A percentile compares a stretch with the other conserved stretches of the same genome.
These are phyloP conservation scores for Exophiala sp. DNA, from an alignment of 2,329 filamentous ascomycete species.

Conservation along the genomic window DNA sequence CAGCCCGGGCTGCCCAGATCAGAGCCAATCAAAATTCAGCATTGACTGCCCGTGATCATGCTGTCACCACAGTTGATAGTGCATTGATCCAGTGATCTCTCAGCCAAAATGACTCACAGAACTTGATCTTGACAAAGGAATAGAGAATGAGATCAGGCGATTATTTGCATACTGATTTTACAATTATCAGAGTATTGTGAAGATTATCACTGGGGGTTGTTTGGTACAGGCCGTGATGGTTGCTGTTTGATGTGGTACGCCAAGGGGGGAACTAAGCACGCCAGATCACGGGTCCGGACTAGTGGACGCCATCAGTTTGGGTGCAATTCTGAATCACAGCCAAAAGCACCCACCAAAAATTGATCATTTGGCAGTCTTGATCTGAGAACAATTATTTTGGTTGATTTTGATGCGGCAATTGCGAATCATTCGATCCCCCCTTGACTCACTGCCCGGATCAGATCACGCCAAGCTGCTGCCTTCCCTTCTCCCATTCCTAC, in stretches of 20 bases:
- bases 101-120: constrained; percentile 7
- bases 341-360: constrained; percentile 9
- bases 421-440: constrained; percentile 2
- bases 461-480: constrained; percentile 27
- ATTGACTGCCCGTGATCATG: constrained; percentile 23
- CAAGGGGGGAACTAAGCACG: constrained; percentile 7
- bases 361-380: constrained; percentile 18
- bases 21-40: constrained; percentile 30
- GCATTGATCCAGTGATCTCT: constrained; percentile 20
- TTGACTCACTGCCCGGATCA: constrained; percentile 18
- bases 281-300: constrained; percentile 10
- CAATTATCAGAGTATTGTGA: constrained; percentile 14
- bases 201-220: constrained; percentile 2
- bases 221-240: not conserved
- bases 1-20: constrained; percentile 22
- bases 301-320: constrained; percentile 10
- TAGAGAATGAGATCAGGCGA: not conserved
- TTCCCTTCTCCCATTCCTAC: constrained; percentile 24
- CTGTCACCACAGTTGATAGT: not conserved
- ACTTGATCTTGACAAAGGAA: constrained; percentile 17
- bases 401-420: not conserved
- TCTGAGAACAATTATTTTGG: constrained; percentile 22
- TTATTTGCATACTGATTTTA: constrained; percentile 13
- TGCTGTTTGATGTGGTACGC: constrained; percentile 25
- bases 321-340: constrained; percentile 21